Evolutionary conservation across 768 basidiomycete species (phyloP), one percentile per base, ranked within the genome.

Genomic region (Termitomyces sp.): DNA sequence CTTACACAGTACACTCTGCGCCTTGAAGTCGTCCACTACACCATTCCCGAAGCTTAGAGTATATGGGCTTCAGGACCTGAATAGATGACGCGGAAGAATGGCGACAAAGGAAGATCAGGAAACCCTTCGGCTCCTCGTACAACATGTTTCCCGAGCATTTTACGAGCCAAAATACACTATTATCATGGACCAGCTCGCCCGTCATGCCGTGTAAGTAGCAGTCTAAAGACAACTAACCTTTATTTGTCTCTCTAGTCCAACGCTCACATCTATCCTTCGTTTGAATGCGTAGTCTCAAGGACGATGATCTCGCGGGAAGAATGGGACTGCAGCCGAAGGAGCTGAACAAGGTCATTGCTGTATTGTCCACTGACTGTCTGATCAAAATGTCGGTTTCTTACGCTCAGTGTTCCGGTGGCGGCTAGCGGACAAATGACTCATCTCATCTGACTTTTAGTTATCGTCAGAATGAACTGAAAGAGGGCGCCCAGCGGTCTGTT

Each of bases 121-220:
- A 71, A 84, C 82, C 2, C 85, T 94, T 55, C 87, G 86, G 70
- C 83, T 86, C 58, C 87, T 99, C 64, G 92, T 97, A 63, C 94
- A 97, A 70, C 88, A 92, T 75, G 93, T 96, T 68, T 85, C 88
- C 46, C 85, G 96, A 65, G 87, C 90, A 34, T 98, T 99, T 74
- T 99, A 98, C 74, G 97, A 98, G 71, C 79, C 92, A 46, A 91
- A 90, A 66, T 94, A 80, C 71, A 90, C 88, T 64, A 89, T 98
- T 60, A 85, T 98, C 60, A 76, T 98, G 79, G 96, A 98, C 76
- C 91, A 96, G 74, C 85, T 99, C 69, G 85, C 92, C 59, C 86
- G 89, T 61, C 87, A 94, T 73, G 86, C 91, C 63, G 93, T 94
- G 95, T 98, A 83, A 89, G 96, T 90, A 78, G 71, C 66, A 63